Conservation (phyloP, 805 yeast species). For the Ogataea methylovora region DNA sequence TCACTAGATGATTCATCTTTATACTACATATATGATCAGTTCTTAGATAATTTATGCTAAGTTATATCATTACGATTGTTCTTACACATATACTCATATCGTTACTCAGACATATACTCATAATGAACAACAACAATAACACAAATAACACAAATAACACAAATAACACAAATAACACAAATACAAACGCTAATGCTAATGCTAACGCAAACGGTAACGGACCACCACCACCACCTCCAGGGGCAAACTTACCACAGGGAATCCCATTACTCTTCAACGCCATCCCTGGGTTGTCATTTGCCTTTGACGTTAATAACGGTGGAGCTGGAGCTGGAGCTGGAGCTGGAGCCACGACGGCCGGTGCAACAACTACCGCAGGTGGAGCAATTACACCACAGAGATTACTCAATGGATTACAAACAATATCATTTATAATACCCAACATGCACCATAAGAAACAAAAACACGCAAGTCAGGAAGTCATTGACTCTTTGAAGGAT, state of each 20-base stretch:
- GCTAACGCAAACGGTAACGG: background rate
- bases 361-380: no score
- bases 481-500: slow-evolving; percentile 23
- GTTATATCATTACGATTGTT: no score
- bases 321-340: background rate
- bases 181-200: background rate
- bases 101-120: background rate
- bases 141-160: no score
- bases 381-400: background rate
- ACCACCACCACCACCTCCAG: background rate
- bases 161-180: background rate
- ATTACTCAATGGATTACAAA: background rate
- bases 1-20: no score
- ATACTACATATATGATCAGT: no score
- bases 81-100: no score
- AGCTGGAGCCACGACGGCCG: background rate
- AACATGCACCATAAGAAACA: slow-evolving; percentile 7
- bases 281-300: background rate
- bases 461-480: slow-evolving; percentile 22
- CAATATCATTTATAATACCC: no score
- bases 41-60: no score
- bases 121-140: background rate
- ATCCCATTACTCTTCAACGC: background rate
- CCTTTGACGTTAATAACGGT: background rate
- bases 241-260: background rate